A percentile compares a stretch with the other conserved stretches of the same genome.
phyloP scores from a whole-genome alignment of 306 rosid species.

The Cucumis sativus region Cucumber_9930_V3 NC_026660.2:18309501-18310000 shows the following conservation, averaged over 20 bases:
- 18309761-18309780: not conserved
- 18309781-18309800: not conserved
- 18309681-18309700: not conserved
- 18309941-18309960: not conserved
- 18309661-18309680: not conserved
- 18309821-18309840: not conserved
- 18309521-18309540: not conserved
- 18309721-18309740: not conserved
- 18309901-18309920: not conserved
- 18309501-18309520: not conserved
- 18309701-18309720: not conserved
- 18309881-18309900: not conserved
- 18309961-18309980: too few relatives aligned
- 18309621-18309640: not conserved
- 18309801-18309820: not conserved
- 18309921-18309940: not conserved
- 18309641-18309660: not conserved
- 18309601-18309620: not conserved
- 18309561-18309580: not conserved
- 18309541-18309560: not conserved
- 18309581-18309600: not conserved
- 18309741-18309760: not conserved
- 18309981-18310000: too few relatives aligned
- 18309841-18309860: not conserved
- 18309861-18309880: not conserved